Conservation (phyloP, 106 monocot species). For the Xerophyta viscosa region DNA sequence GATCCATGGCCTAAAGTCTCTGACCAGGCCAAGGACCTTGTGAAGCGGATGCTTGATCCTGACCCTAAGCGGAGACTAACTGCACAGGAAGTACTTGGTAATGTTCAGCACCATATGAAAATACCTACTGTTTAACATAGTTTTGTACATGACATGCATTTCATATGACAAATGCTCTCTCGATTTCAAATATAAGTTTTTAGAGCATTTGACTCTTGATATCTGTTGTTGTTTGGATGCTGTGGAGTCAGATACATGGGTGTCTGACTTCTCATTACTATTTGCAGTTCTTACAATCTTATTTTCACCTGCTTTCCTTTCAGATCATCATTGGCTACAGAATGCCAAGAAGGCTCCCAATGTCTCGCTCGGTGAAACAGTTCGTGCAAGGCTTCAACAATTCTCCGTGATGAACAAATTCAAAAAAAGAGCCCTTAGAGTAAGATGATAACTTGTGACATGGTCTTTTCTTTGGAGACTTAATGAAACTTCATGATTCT, state of each 20-base stretch:
- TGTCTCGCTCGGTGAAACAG: constrained; percentile 39
- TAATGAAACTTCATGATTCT: no score
- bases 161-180: no score
- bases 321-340: constrained; percentile 53
- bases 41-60: constrained; percentile 62
- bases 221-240: no score
- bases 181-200: no score
- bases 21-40: constrained; percentile 65
- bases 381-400: constrained; percentile 41
- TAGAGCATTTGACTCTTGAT: no score
- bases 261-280: no score
- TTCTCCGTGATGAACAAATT: constrained; percentile 58
- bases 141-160: no score
- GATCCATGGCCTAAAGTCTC: constrained; percentile 85
- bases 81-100: constrained; percentile 67
- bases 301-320: no score
- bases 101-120: neutral
- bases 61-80: constrained; percentile 50
- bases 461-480: no score
- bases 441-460: no score
- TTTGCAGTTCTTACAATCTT: no score
- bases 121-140: no score
- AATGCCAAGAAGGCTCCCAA: constrained; percentile 44
- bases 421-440: constrained; percentile 52
- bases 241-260: neutral